phyloP scores from a whole-genome alignment of 345 rosid genomes.

The Iberis pinnata region DNA sequence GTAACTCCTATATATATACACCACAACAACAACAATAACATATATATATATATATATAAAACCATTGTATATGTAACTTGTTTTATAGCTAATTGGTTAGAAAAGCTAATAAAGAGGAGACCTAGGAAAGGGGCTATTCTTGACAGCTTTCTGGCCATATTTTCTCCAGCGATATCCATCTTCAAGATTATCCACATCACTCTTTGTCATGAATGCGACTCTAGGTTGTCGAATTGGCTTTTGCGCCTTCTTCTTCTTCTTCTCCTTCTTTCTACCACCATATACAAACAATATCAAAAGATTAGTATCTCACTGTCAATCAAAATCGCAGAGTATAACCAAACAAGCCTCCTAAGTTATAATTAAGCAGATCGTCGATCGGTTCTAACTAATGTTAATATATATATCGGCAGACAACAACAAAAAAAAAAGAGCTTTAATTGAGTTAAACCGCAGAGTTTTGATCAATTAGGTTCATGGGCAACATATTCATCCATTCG shows the following conservation, averaged over 20 bases:
- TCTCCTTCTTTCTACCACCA: slow-evolving; percentile 63
- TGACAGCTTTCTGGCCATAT: slow-evolving; percentile 90
- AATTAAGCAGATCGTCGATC: too few relatives aligned
- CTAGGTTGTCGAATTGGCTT: slow-evolving; percentile 80
- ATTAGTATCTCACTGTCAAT: not conserved
- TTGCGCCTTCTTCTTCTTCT: slow-evolving; percentile 69
- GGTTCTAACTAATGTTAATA: too few relatives aligned
- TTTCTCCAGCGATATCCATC: slow-evolving; percentile 93
- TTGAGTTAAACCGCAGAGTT: too few relatives aligned
- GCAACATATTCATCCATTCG: too few relatives aligned
- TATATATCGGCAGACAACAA: too few relatives aligned
- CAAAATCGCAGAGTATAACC: not conserved
- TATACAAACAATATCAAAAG: not conserved
- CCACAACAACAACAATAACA: not conserved
- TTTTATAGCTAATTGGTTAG: not conserved
- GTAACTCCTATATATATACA: slow-evolving; percentile 86
- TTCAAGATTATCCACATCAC: slow-evolving; percentile 93
- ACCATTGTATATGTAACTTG: too few relatives aligned
- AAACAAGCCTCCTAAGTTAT: not conserved
- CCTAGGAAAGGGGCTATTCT: slow-evolving; percentile 92
- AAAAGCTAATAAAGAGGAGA: slow-evolving; percentile 6
- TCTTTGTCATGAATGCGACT: slow-evolving; percentile 89
- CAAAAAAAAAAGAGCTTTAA: too few relatives aligned
- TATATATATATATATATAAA: too few relatives aligned
- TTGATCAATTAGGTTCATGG: too few relatives aligned